Conservation (phyloP, 495 filamentous ascomycete species). For the Neurospora sp. region DNA sequence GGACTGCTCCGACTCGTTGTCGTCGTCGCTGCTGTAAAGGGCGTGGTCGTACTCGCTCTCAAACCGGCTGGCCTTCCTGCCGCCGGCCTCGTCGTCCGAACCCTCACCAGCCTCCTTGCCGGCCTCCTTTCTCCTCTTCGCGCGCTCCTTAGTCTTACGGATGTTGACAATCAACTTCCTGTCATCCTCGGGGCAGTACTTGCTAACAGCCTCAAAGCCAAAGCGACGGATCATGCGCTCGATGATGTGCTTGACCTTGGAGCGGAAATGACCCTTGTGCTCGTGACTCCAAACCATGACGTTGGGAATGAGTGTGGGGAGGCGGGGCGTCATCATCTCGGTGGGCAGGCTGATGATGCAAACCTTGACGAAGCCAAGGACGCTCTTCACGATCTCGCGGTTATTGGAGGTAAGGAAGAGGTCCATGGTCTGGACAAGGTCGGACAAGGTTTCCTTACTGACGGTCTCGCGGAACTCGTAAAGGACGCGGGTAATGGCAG, state of each 20-base stretch:
- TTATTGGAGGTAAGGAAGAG: conserved; percentile 91
- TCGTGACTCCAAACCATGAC: conserved; percentile 94
- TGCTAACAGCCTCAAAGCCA: conserved; percentile 67
- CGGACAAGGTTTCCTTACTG: conserved; percentile 44
- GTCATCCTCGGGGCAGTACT: conserved; percentile 69
- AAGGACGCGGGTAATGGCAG: conserved; percentile 79
- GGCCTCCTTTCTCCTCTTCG: conserved; percentile 74
- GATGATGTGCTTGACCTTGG: conserved; percentile 94
- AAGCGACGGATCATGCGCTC: conserved; percentile 89
- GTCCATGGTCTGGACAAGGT: conserved; percentile 85
- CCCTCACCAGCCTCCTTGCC: conserved; percentile 36
- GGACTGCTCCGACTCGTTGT: conserved; percentile 40
- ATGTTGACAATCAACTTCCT: conserved; percentile 87
- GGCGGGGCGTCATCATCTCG: conserved; percentile 60
- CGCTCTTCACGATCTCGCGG: conserved; percentile 86
- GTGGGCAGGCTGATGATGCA: conserved; percentile 76
- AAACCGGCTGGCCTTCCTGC: conserved; percentile 50
- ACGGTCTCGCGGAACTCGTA: conserved; percentile 72
- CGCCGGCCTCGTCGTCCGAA: conserved; percentile 38
- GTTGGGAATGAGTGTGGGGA: conserved; percentile 69
- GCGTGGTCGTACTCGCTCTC: conserved; percentile 93
- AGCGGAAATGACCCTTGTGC: conserved; percentile 89
- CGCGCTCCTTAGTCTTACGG: conserved; percentile 79
- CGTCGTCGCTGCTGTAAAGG: conserved; percentile 66
- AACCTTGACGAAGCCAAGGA: conserved; percentile 94